phyloP scores from a whole-genome alignment of 257 asterid genomes.

The Oldenlandia corymbosa region DNA sequence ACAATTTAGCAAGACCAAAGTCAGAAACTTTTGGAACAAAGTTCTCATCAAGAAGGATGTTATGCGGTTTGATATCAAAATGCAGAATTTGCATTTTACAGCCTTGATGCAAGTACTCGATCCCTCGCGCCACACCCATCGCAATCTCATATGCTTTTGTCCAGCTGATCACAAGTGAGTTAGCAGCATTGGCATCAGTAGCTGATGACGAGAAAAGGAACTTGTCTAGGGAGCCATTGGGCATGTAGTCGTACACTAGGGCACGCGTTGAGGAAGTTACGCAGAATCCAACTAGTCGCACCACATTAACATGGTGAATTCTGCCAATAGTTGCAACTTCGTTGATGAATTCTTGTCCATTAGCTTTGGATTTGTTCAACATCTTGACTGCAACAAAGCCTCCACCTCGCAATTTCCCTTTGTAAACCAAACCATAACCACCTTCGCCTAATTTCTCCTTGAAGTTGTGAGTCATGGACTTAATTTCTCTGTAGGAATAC shows the following conservation, averaged over 20 bases:
- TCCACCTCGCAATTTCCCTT: conserved; percentile 4
- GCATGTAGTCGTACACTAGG: conserved; percentile 2
- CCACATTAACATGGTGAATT: conserved; percentile 22
- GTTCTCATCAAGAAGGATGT: conserved; percentile 23
- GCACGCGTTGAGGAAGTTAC: conserved; percentile 2
- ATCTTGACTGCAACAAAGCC: neutral
- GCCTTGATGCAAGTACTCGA: conserved; percentile 11
- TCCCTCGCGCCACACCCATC: conserved; percentile 20
- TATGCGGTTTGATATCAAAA: conserved; percentile 28
- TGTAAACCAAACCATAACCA: conserved; percentile 6
- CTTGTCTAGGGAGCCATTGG: conserved; percentile 6
- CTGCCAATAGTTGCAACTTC: conserved; percentile 25
- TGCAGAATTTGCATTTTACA: conserved; percentile 12
- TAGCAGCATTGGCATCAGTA: neutral
- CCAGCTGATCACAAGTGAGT: neutral
- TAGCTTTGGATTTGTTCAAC: neutral
- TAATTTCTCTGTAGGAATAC: conserved; percentile 16
- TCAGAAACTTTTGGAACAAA: conserved; percentile 17
- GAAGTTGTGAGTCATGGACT: conserved; percentile 7
- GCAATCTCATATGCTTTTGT: conserved; percentile 14
- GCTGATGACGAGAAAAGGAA: neutral
- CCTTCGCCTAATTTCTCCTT: neutral
- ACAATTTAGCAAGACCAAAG: conserved; percentile 18
- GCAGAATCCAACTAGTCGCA: conserved; percentile 8
- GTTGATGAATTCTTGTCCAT: conserved; percentile 6